Conservation (phyloP, 2,329 filamentous ascomycete species). For the Aureobasidium vineae region DNA sequence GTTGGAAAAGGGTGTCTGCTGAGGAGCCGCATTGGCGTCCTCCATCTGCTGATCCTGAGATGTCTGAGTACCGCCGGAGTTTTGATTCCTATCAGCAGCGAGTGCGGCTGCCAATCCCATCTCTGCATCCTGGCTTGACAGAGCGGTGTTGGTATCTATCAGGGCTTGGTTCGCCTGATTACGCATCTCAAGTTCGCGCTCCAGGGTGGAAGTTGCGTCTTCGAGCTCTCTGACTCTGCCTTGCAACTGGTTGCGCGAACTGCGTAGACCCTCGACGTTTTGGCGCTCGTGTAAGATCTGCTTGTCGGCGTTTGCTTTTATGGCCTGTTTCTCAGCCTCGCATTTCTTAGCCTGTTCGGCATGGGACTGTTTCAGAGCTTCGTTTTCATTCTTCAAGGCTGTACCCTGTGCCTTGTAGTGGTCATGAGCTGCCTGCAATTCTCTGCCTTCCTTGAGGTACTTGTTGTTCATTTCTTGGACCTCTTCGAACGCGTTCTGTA, state of each 20-base stretch:
- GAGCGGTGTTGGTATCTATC: background rate
- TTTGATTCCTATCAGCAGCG: background rate
- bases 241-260: background rate
- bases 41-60: background rate
- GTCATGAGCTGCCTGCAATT: background rate
- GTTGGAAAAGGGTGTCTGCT: background rate
- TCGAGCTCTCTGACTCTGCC: background rate
- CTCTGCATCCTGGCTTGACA: background rate
- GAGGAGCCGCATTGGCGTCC: background rate
- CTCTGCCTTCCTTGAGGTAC: background rate
- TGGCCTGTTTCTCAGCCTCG: background rate
- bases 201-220: background rate
- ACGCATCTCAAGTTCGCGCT: background rate
- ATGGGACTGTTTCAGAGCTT: background rate
- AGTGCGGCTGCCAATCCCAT: background rate
- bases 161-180: background rate
- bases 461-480: background rate
- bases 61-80: background rate
- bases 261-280: background rate
- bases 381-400: background rate
- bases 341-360: background rate
- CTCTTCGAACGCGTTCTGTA: background rate
- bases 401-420: background rate
- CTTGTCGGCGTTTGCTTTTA: background rate
- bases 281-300: background rate